These are phyloP conservation scores for Lichtheimia ornata DNA, from an alignment of 371 early-diverging fungal species.

Conservation along the genomic window DNA sequence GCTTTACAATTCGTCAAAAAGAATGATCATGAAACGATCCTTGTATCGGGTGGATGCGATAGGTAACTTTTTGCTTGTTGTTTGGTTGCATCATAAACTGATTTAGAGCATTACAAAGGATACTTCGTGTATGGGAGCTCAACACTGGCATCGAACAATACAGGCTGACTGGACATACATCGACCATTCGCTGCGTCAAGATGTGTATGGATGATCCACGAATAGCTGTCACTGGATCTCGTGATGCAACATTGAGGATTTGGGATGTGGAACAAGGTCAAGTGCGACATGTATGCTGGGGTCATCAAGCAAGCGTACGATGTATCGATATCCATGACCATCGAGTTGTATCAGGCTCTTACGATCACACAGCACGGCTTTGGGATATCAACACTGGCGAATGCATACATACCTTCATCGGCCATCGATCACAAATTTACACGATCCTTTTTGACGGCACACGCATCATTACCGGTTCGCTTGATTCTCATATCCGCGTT, in stretches of 20 bases:
- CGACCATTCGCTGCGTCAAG: conserved; percentile 87
- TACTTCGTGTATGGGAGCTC: conserved; percentile 91
- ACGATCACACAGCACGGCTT: conserved; percentile 84
- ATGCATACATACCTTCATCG: conserved; percentile 64
- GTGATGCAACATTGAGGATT: conserved; percentile 84
- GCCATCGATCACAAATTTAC: conserved; percentile 67
- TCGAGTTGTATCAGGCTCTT: conserved; percentile 81
- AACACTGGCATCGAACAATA: conserved; percentile 71
- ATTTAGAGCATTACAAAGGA: conserved; percentile 24
- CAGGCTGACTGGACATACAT: conserved; percentile 84
- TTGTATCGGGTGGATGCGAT: conserved; percentile 81
- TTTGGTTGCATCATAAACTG: background rate
- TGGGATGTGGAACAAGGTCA: conserved; percentile 75
- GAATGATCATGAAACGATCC: conserved; percentile 50
- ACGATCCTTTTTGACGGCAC: conserved; percentile 67
- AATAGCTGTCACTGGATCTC: conserved; percentile 83
- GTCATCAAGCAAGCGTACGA: conserved; percentile 80
- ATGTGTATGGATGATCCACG: conserved; percentile 43
- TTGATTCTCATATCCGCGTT: conserved; percentile 73
- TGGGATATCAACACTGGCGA: conserved; percentile 82
- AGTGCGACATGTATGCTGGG: conserved; percentile 55
- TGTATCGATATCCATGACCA: conserved; percentile 80
- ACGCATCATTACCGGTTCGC: conserved; percentile 72
- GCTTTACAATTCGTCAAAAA: conserved; percentile 76
- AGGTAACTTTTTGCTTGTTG: conserved; percentile 41